phyloP scores from a whole-genome alignment of 495 filamentous ascomycete species.

The Annulohypoxylon bovei region DNA sequence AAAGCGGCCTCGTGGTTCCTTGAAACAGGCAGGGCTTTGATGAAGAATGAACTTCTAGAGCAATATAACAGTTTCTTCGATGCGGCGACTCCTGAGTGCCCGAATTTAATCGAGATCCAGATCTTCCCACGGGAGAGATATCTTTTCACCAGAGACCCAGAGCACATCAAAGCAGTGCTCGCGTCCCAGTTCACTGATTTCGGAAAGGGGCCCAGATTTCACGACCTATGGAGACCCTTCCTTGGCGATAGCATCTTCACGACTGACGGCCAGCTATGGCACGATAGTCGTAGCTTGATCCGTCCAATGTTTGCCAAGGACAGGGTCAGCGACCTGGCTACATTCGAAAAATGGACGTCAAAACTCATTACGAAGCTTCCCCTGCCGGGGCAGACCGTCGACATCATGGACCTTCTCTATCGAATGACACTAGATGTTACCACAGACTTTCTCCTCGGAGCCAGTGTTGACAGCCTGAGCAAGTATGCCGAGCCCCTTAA shows the following conservation, averaged over 20 bases:
- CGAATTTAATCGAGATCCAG: constrained; percentile 52
- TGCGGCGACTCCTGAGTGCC: constrained; percentile 47
- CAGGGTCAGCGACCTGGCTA: constrained; percentile 56
- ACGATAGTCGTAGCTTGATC: constrained; percentile 61
- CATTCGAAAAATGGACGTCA: constrained; percentile 61
- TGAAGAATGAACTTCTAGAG: constrained; percentile 49
- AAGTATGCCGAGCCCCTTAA: constrained; percentile 47
- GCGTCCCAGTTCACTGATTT: constrained; percentile 66
- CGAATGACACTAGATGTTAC: constrained; percentile 67
- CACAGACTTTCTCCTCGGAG: constrained; percentile 67
- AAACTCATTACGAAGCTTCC: constrained; percentile 55
- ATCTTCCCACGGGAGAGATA: constrained; percentile 50
- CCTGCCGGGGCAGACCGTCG: constrained; percentile 52
- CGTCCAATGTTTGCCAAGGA: constrained; percentile 68
- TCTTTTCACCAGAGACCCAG: constrained; percentile 63
- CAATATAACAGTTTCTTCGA: constrained; percentile 45
- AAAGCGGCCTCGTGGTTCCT: constrained; percentile 25
- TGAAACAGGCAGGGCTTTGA: constrained; percentile 35
- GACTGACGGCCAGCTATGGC: constrained; percentile 65
- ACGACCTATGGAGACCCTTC: constrained; percentile 62
- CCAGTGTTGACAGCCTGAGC: constrained; percentile 61
- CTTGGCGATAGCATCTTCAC: constrained; percentile 69
- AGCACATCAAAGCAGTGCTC: constrained; percentile 67
- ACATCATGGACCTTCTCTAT: constrained; percentile 65
- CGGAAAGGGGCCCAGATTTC: constrained; percentile 63